These are phyloP conservation scores for Monosporascus sp. DNA, from an alignment of 2,329 filamentous ascomycete species.

Conservation along the genomic window DNA sequence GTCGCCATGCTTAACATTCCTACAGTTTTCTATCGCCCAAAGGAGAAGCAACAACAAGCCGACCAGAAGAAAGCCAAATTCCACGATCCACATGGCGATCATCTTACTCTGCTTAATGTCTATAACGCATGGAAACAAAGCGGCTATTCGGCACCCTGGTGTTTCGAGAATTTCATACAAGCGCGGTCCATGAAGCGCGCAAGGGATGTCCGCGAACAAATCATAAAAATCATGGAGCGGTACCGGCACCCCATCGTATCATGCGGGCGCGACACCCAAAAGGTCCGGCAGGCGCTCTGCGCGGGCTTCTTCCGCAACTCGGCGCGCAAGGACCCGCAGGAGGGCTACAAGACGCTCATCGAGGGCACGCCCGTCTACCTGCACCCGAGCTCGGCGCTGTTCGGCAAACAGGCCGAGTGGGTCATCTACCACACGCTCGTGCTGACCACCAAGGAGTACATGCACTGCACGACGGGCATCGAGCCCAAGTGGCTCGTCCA, in stretches of 20 bases:
- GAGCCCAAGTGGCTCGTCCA: conserved; percentile 94
- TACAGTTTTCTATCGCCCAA: conserved; percentile 88
- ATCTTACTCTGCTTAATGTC: conserved; percentile 90
- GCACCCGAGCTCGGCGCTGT: conserved; percentile 85
- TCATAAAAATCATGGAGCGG: conserved; percentile 88
- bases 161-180: conserved; percentile 96
- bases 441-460: conserved; percentile 94
- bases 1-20: conserved; percentile 89
- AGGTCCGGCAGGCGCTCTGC: conserved; percentile 84
- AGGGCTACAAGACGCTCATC: conserved; percentile 95
- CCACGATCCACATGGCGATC: conserved; percentile 90
- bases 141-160: conserved; percentile 82
- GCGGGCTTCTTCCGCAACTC: conserved; percentile 93
- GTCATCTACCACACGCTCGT: conserved; percentile 91
- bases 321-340: conserved; percentile 89
- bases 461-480: conserved; percentile 89
- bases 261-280: conserved; percentile 81
- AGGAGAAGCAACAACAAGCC: conserved; percentile 93
- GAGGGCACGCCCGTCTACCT: conserved; percentile 93
- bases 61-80: conserved; percentile 98
- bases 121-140: conserved; percentile 95
- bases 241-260: conserved; percentile 78
- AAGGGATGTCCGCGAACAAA: conserved; percentile 86
- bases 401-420: conserved; percentile 94
- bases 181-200: conserved; percentile 82